A percentile compares a stretch with the other conserved stretches of the same genome.
Evolutionary conservation across 306 rosid genomes (phyloP).

Genomic region (Castanospermum australe): DNA sequence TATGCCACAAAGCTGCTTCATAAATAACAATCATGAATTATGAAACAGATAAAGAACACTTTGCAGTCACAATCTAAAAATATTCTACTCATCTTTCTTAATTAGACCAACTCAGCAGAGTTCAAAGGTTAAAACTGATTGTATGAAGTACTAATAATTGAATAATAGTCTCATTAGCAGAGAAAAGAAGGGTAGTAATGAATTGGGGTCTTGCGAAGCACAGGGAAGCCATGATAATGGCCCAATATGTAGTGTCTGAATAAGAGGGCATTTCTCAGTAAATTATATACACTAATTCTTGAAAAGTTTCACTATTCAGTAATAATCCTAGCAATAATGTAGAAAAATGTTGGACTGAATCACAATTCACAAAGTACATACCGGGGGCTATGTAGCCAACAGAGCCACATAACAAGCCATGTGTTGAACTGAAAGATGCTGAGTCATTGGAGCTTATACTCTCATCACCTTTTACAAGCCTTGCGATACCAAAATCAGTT

Average conservation of each 20-base stretch:
- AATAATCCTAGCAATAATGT: not conserved
- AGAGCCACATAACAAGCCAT: slow-evolving; percentile 81
- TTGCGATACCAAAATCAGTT: slow-evolving; percentile 89
- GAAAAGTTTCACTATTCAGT: not conserved
- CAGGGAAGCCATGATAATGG: not conserved
- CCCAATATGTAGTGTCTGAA: not conserved
- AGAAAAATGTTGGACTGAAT: slow-evolving; percentile 13
- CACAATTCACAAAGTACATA: slow-evolving; percentile 32
- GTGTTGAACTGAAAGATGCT: slow-evolving; percentile 59
- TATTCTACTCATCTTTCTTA: not conserved
- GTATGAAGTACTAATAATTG: not conserved
- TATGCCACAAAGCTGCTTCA: slow-evolving; percentile 11
- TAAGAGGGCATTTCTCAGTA: not conserved
- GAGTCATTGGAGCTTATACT: slow-evolving; percentile 26
- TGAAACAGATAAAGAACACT: not conserved
- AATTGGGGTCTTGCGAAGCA: not conserved
- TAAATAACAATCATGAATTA: too few species aligned
- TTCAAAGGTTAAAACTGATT: not conserved
- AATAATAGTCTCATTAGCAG: not conserved
- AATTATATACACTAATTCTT: not conserved
- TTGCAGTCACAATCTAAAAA: not conserved
- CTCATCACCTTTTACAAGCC: slow-evolving; percentile 55
- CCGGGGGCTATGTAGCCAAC: slow-evolving; percentile 96
- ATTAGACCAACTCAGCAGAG: not conserved
- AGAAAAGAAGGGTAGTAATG: not conserved